Evolutionary conservation across 1,284 basidiomycete genomes (phyloP), one percentile per base, ranked within the genome.

Genomic region (Irpex sp.): DNA sequence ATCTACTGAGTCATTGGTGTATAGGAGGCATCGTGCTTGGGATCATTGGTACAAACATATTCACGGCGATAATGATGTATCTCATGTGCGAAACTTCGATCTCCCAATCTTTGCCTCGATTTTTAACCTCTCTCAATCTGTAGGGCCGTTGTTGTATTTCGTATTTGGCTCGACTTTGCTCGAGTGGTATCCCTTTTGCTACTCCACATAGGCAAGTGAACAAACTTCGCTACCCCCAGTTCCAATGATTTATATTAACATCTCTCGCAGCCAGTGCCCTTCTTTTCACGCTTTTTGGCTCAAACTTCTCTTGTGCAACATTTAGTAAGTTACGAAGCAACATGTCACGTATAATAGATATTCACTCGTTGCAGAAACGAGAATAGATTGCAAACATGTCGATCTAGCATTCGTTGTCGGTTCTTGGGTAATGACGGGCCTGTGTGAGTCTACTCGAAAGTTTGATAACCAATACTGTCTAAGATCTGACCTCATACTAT

Each of bases 131-230:
- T 36, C 11, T 55, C 38, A 37, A 52, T 59, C 36, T 26, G 26
- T 26, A 85, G 83, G 82, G 74, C 79, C 19, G 79, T 84, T 17
- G 78, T 82, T 48, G 74, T 73, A 15, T 82, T 82, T 66, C 73
- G 72, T 13, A 68, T 77, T 40, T 78, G 78, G 79, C 69, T 77
- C 62, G 82, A 84, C 62, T 76, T 78, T 58, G 71, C 73, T 52
- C 77, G 81, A 5, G 67, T 77, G 60, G 64, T 76, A 6, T 72
- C 76, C 62, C 70, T 82, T 61, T 67, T 81, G 37, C 56, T 75
- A 11, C 70, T 79, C 40, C 78, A 81, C 67, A 64, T 73, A 59
- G 78, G 81, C 78, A 66, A 62, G 75, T 62, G 8, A 55, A 26
- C 26, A 26, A 54, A 2, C 57, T 40, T 26, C 13, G 57, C 60